These are phyloP conservation scores for Nakazawaea laoshanensis DNA, from an alignment of 805 yeast species.

Conservation along the genomic window DNA sequence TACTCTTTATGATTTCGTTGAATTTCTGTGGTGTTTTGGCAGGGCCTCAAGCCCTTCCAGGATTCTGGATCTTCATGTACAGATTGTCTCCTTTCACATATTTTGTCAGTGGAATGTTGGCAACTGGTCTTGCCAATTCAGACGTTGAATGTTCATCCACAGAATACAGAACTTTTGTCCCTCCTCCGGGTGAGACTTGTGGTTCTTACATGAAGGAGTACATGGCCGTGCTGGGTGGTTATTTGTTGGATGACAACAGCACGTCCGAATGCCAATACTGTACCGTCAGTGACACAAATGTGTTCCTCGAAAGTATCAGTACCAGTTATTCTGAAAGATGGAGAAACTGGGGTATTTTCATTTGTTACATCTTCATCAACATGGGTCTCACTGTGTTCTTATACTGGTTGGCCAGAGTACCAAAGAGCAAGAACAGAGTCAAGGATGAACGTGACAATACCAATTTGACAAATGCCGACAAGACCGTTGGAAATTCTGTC, in stretches of 20 bases:
- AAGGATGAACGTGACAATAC: constrained; percentile 8
- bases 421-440: constrained; percentile 18
- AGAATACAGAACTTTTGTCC: constrained; percentile 41
- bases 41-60: constrained; percentile 41
- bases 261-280: constrained; percentile 58
- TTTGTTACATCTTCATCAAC: constrained; percentile 40
- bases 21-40: constrained; percentile 76
- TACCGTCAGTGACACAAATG: constrained; percentile 46
- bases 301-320: constrained; percentile 39
- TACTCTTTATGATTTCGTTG: constrained; percentile 54
- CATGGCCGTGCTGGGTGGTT: constrained; percentile 35
- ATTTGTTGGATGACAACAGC: constrained; percentile 30
- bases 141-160: constrained; percentile 34
- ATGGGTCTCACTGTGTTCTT: constrained; percentile 20
- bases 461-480: not conserved
- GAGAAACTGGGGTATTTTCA: constrained; percentile 52
- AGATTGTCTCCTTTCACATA: constrained; percentile 66
- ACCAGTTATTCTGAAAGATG: constrained; percentile 35
- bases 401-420: constrained; percentile 35
- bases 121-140: constrained; percentile 46
- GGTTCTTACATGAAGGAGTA: constrained; percentile 37
- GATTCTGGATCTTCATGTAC: constrained; percentile 81
- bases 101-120: constrained; percentile 45
- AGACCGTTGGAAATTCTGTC: not conserved
- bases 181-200: constrained; percentile 53